Evolutionary conservation across 1,139 yeast species (phyloP).

Genomic region (Blastobotrys petasosporus): DNA sequence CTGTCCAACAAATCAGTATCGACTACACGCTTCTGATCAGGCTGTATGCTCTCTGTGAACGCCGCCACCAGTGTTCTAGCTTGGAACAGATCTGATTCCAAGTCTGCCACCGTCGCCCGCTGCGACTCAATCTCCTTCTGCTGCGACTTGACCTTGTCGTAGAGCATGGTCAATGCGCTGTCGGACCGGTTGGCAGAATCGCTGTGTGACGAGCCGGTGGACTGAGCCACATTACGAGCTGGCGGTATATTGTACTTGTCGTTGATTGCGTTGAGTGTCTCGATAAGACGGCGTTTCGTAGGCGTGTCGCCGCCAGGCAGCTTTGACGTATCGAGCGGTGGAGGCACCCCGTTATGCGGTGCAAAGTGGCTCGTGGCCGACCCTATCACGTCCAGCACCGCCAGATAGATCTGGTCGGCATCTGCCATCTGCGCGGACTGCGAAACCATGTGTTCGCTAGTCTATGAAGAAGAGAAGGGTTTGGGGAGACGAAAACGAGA

Average conservation of each 20-base stretch:
- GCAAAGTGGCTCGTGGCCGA: slow-evolving; percentile 4
- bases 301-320: slow-evolving; percentile 24
- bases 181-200: neutral
- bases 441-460: no score
- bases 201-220: no score
- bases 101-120: slow-evolving; percentile 33
- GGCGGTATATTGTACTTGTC: neutral
- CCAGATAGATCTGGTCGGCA: slow-evolving; percentile 19
- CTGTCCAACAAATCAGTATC: slow-evolving; percentile 34
- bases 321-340: neutral
- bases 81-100: slow-evolving; percentile 34
- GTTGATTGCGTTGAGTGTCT: slow-evolving; percentile 16
- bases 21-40: slow-evolving; percentile 31
- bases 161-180: slow-evolving; percentile 20
- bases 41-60: slow-evolving; percentile 34
- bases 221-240: no score
- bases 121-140: slow-evolving; percentile 36
- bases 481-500: neutral
- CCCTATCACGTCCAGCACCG: slow-evolving; percentile 18
- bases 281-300: slow-evolving; percentile 20
- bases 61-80: slow-evolving; percentile 35
- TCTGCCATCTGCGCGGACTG: slow-evolving; percentile 2
- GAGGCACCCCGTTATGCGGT: slow-evolving; percentile 3
- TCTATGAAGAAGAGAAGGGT: no score
- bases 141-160: slow-evolving; percentile 34